Evolutionary conservation across 1,139 yeast species (phyloP).

Genomic region (Blastobotrys persicus): DNA sequence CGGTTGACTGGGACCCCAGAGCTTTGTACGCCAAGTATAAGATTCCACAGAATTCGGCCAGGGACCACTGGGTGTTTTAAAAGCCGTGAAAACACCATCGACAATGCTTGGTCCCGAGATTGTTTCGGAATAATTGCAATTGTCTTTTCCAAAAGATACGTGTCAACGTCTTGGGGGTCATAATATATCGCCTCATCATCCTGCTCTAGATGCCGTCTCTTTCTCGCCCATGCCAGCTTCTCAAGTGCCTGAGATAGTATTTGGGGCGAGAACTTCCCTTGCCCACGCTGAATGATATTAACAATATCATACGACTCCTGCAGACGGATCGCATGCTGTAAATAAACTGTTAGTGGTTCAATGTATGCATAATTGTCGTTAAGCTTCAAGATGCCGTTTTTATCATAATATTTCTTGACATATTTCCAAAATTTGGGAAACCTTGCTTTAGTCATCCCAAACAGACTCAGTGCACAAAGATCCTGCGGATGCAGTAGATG

Average conservation of each 20-base stretch:
- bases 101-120: conserved; percentile 10
- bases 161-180: conserved; percentile 18
- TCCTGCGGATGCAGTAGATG: not conserved
- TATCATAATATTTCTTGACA: conserved; percentile 6
- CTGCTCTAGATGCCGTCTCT: conserved; percentile 4
- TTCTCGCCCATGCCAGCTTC: conserved; percentile 26
- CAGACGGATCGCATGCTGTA: conserved; percentile 10
- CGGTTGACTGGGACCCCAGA: conserved; percentile 4
- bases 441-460: conserved; percentile 1
- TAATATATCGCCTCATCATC: conserved; percentile 10
- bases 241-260: conserved; percentile 24
- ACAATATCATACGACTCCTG: conserved; percentile 8
- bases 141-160: conserved; percentile 18
- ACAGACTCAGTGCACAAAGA: not conserved
- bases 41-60: conserved; percentile 25
- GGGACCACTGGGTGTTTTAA: conserved; percentile 5
- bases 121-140: conserved; percentile 12
- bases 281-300: conserved; percentile 13
- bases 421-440: conserved; percentile 4
- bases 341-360: conserved; percentile 7
- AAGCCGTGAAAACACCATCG: not conserved
- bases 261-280: conserved; percentile 9
- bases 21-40: conserved; percentile 23
- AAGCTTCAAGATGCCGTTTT: conserved; percentile 1
- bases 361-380: conserved; percentile 6